These are phyloP conservation scores for Cubamyces lactineus DNA, from an alignment of 768 basidiomycete genomes.

Conservation along the genomic window DNA sequence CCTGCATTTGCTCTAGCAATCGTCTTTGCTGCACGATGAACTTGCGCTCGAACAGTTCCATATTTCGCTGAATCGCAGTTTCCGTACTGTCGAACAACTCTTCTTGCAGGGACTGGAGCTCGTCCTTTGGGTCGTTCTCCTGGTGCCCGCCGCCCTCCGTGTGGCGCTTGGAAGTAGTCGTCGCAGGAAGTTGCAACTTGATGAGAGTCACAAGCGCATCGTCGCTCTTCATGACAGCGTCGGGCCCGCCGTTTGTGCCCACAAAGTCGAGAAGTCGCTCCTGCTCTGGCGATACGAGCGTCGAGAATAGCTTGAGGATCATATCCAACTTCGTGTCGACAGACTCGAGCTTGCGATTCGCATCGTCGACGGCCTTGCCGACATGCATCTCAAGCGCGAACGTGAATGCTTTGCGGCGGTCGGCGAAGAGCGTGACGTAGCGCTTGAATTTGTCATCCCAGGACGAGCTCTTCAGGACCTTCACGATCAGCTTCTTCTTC, in stretches of 20 bases:
- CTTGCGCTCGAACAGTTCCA: conserved; percentile 48
- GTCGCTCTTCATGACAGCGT: background rate
- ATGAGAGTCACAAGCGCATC: background rate
- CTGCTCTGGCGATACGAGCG: background rate
- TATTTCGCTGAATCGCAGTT: conserved; percentile 40
- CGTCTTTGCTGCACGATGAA: conserved; percentile 49
- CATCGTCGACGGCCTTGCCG: conserved; percentile 29
- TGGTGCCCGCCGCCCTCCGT: no score
- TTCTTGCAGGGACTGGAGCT: background rate
- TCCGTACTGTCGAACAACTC: conserved; percentile 28
- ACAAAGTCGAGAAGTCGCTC: background rate
- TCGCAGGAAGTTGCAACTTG: background rate
- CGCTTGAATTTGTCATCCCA: conserved; percentile 34
- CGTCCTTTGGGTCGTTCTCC: background rate
- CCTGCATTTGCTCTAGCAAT: conserved; percentile 34
- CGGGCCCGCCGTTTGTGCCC: background rate
- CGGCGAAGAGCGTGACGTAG: conserved; percentile 26
- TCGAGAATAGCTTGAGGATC: background rate
- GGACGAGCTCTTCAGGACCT: conserved; percentile 32
- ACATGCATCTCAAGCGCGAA: conserved; percentile 36
- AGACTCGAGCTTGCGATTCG: conserved; percentile 25
- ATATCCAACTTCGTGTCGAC: background rate
- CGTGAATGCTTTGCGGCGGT: conserved; percentile 32
- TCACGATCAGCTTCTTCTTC: conserved; percentile 35
- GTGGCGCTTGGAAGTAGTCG: no score